Base-by-base conservation (phyloP, 495 filamentous ascomycete species). In the Coniosporium apollinis region DNA sequence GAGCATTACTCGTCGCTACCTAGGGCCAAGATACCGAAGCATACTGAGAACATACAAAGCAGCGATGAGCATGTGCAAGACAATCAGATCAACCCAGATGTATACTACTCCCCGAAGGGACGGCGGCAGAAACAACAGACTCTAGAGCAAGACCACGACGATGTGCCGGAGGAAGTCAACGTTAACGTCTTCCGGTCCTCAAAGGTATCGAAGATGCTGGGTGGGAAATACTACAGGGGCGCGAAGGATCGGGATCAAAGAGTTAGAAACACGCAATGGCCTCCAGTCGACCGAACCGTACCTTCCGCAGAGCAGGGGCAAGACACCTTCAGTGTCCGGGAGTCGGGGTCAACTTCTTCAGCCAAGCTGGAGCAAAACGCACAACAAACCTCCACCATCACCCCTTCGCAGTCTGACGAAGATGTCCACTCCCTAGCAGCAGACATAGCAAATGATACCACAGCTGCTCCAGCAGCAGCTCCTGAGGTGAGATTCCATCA, bases 1-100 rank as follows among this genome's bases (percentile, higher is more conserved):
- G 50, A 65, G 3, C 59, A 65, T 4, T 39, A 64, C 6, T 77
- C 71, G 5, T 66, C 67, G 11, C 48, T 72, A 18, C 73, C 75
- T 11, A 52, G 63, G 37, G 57, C 66, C 10, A 77, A 75, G 45
- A 49, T 81, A 30, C 77, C 75, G 0, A 62, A 70, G 38, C 50
- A 59, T 33, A 54, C 61, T 0, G 65, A 62, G 36, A 50, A 61
- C 28, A 49, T 37, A 9, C 69, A 74, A 47, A 45, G 42, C 19
- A 54, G 48, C 19, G 41, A 54, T 21, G 44, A 48, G 20, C 35
- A 52, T 42, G 44, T 58, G 19, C 19, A 47, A 24, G 46, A 57
- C 28, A 51, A 58, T 29, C 47, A 56, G 2, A 57, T 76, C 24
- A 76, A 81, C 46, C 61, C 66, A 19, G 66, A 68, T 40, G 48